Base-by-base conservation (phyloP, 495 filamentous ascomycete genomes). In the Penicillium bovifimosum region DNA sequence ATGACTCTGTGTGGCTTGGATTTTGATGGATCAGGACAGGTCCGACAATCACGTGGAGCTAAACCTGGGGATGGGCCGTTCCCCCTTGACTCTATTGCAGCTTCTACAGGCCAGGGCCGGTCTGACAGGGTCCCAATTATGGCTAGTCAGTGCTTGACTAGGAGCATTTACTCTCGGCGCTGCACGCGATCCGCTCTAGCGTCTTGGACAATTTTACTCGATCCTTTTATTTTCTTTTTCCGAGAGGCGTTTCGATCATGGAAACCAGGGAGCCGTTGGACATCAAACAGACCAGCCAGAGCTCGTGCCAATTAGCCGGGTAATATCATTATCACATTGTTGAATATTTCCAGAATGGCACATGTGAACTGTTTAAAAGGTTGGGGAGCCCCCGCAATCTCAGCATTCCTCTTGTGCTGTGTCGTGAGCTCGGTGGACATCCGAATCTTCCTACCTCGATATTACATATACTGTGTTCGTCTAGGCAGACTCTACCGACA, bases 281-380 rank as follows among this genome's bases (percentile, higher is more conserved):
- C 38, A 10, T 33, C n/a, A 56, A 26, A 34, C 27, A 32, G 27
- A 31, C 17, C 8, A 32, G 39, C 42, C 38, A 48, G 47, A 17
- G 44, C 38, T 39, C 49, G 48, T 26, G 20, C 14, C 36, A 27
- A 5, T 43, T 35, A 43, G 4, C 50, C 55, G 50, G 50, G 8
- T 54, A 43, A 49, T 49, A 28, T 57, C 27, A 14, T 9, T n/a
- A n/a, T n/a, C n/a, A n/a, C n/a, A 16, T 10, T 16, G n/a, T 32
- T 31, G n/a, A 41, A 17, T n/a, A 39, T 39, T 39, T 27, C 26
- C 20, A 29, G 5, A 40, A 49, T 48, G 50, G 50, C 41, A 53
- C 31, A 49, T 53, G 11, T 41, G 0, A 41, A 54, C 32, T 11
- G 38, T 7, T 42, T 53, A 43, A 57, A 53, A 57, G 0, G 24